Percentiles rank a stretch among this genome's conserved stretches.
Evolutionary conservation across 345 rosid genomes (phyloP).

Genomic region (Rhodamnia rubescens): DNA sequence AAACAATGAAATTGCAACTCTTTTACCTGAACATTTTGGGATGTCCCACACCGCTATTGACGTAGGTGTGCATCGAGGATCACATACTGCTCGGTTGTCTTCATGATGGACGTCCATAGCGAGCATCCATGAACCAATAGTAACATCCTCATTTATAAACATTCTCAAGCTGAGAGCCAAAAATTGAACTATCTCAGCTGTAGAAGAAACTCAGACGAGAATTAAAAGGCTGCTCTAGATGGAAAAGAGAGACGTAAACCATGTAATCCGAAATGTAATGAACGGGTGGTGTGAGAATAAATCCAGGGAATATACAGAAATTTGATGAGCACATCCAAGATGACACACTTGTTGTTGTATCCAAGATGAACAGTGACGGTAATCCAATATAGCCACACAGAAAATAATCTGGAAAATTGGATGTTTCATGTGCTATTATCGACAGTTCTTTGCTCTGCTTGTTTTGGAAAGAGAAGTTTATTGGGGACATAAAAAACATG

Average conservation of each 20-base stretch:
- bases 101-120: conserved; percentile 76
- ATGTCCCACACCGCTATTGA: conserved; percentile 86
- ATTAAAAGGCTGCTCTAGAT: neutral
- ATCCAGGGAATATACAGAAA: neutral
- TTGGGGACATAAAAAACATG: neutral
- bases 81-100: conserved; percentile 66
- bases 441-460: neutral
- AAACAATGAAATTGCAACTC: neutral
- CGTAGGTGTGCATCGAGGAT: conserved; percentile 63
- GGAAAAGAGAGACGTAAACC: neutral
- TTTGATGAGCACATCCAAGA: neutral
- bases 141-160: conserved; percentile 87
- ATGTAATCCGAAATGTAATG: neutral
- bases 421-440: neutral
- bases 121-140: conserved; percentile 92
- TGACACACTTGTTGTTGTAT: neutral
- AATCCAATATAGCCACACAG: neutral
- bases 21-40: conserved; percentile 76
- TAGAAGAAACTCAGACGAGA: neutral
- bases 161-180: conserved; percentile 56
- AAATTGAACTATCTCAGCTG: neutral
- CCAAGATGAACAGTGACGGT: neutral
- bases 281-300: neutral
- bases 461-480: neutral
- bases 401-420: neutral